Base-by-base conservation (phyloP, 371 early-diverging fungal genomes). In the Thermomucor indicae-seudaticae region DNA sequence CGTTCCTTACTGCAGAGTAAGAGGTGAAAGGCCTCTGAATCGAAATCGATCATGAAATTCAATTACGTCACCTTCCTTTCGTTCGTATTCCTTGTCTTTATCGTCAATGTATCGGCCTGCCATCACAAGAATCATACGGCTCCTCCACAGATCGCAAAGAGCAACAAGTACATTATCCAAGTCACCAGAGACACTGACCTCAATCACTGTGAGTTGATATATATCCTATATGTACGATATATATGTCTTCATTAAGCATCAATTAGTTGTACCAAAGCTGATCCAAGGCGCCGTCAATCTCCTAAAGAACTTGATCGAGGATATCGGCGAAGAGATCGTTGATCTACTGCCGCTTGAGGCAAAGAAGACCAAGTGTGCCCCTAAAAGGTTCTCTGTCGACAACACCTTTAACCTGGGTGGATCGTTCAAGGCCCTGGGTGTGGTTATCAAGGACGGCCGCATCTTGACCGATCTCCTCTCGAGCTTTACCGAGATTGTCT, bases 141-240 rank as follows among this genome's bases (percentile, higher is more conserved):
- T n/a, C n/a, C n/a, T n/a, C n/a, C n/a, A n/a, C n/a, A n/a, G n/a
- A n/a, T n/a, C n/a, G n/a, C 28, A 16, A 49, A 12, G 41, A 49
- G 24, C 29, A 46, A 64, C 23, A 67, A 68, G 25, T 68, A 58
- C 43, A 68, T 68, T 30, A 50, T 68, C 20, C 68, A 64, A 51
- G 40, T 68, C 30, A 61, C 50, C 19, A 43, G 50, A 14, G 41
- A 47, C 2, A 51, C 57, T 24, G 53, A 58, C 39, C 55, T 68
- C 43, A 61, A 68, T 38, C 54, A 57, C 19, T 68, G 68, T 68
- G 64, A 38, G 57, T 29, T 24, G 5, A 20, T 12, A 40, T 19
- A 50, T 17, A 10, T 27, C 2, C 6, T 10, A 19, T 3, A 29
- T 16, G 22, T 10, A 20, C 43, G 12, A 31, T 46, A 17, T 10